Evolutionary conservation across 1,284 basidiomycete genomes (phyloP).

Genomic region (Pseudozyma sp.): DNA sequence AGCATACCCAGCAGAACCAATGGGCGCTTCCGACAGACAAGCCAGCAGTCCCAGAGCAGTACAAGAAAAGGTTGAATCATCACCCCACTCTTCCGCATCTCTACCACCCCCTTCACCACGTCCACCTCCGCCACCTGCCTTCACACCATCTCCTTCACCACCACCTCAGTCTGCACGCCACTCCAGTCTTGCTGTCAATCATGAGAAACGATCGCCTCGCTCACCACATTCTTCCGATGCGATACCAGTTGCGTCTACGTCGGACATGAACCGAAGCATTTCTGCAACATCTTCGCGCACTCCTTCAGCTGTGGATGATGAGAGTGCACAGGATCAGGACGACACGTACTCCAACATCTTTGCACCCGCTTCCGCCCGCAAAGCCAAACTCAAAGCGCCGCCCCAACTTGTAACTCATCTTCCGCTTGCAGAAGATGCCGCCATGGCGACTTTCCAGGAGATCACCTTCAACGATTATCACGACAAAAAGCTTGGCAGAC

Average conservation of each 20-base stretch:
- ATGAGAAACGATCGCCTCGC: background rate
- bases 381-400: conserved; percentile 22
- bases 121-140: conserved; percentile 43
- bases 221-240: conserved; percentile 6
- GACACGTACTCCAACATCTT: conserved; percentile 15
- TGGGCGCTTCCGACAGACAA: background rate
- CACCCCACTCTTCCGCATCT: conserved; percentile 29
- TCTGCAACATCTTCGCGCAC: conserved; percentile 7
- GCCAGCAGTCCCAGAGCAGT: conserved; percentile 1
- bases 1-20: background rate
- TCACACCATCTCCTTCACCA: conserved; percentile 44
- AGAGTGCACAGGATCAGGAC: conserved; percentile 15
- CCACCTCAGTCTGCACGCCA: conserved; percentile 16
- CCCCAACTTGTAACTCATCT: conserved; percentile 58
- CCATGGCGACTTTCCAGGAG: conserved; percentile 80
- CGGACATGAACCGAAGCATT: conserved; percentile 6
- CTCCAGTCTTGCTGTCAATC: background rate
- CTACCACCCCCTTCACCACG: conserved; percentile 22
- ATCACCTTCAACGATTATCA: conserved; percentile 87
- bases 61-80: conserved; percentile 5
- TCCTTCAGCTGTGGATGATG: conserved; percentile 22
- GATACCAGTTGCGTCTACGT: background rate
- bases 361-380: conserved; percentile 26
- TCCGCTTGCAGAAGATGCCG: conserved; percentile 69
- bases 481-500: conserved; percentile 85